A percentile compares a stretch with the other conserved stretches of the same genome.
These are phyloP conservation scores for Cryptosporidium meleagridis DNA, from an alignment of 169 alveolate species.

Conservation along the genomic window DNA sequence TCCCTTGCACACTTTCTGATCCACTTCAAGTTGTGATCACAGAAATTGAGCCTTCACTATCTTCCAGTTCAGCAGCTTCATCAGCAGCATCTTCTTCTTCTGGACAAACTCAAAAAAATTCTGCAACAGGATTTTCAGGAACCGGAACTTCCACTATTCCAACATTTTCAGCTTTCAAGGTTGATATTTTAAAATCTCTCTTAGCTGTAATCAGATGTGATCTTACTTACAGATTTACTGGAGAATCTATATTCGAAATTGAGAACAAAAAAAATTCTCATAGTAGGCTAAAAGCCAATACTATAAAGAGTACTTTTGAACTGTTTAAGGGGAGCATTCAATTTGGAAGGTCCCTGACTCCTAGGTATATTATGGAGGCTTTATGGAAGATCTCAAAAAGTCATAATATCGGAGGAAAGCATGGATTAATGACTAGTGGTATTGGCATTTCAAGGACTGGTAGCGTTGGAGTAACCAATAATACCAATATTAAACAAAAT, in stretches of 20 bases:
- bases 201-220: slow-evolving; percentile 26
- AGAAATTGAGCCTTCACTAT: background rate
- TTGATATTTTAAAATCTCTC: slow-evolving; percentile 13
- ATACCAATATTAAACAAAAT: background rate
- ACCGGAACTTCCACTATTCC: background rate
- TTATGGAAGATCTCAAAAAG: slow-evolving; percentile 19
- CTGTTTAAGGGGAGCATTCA: slow-evolving; percentile 51
- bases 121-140: slow-evolving; percentile 3
- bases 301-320: slow-evolving; percentile 26
- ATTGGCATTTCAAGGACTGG: background rate
- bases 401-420: background rate
- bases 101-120: background rate
- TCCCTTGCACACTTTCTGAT: slow-evolving; percentile 67
- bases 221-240: slow-evolving; percentile 18
- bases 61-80: slow-evolving; percentile 1
- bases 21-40: slow-evolving; percentile 48
- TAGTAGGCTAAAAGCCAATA: slow-evolving; percentile 1
- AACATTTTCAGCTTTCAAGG: background rate
- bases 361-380: slow-evolving; percentile 22
- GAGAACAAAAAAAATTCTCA: background rate
- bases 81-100: slow-evolving; percentile 14
- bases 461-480: background rate
- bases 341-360: slow-evolving; percentile 51
- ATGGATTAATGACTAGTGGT: background rate
- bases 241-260: slow-evolving; percentile 32